Conservation (phyloP, 2,329 filamentous ascomycete species). For the Dactylella cylindrospora region DNA sequence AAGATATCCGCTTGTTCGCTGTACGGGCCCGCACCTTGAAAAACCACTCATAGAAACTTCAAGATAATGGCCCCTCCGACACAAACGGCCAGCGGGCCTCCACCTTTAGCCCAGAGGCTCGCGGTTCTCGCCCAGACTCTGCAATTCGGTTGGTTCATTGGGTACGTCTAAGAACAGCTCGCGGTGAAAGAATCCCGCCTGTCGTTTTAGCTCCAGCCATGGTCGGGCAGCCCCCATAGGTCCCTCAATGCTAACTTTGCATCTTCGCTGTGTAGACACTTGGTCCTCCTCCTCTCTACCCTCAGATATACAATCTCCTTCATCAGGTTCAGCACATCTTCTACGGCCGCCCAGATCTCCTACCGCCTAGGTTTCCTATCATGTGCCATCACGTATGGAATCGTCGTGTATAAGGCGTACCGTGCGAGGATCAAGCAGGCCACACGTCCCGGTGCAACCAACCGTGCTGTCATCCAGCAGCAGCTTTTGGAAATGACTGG, state of each 20-base stretch:
- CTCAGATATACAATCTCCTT: conserved; percentile 82
- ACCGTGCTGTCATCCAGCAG: conserved; percentile 62
- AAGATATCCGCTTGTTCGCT: too few species aligned
- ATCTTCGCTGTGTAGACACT: conserved; percentile 63
- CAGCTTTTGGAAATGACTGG: conserved; percentile 67
- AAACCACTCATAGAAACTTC: too few species aligned
- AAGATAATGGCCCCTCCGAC: conserved; percentile 72
- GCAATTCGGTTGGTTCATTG: conserved; percentile 85
- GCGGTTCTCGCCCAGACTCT: conserved; percentile 80
- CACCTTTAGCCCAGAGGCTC: conserved; percentile 71
- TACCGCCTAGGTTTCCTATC: conserved; percentile 90
- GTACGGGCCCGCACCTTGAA: too few species aligned
- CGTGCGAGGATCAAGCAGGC: conserved; percentile 71
- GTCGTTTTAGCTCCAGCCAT: conserved; percentile 38
- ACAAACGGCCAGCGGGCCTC: conserved; percentile 29
- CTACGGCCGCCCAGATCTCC: conserved; percentile 72
- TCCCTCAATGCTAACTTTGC: too few species aligned
- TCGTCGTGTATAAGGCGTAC: conserved; percentile 97
- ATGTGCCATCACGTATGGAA: conserved; percentile 89
- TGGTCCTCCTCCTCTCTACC: conserved; percentile 80
- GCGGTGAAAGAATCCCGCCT: too few species aligned
- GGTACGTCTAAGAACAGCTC: conserved; percentile 72
- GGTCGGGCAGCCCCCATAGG: conserved; percentile 39
- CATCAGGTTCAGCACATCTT: conserved; percentile 83
- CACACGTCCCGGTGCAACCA: conserved; percentile 24